Evolutionary conservation across 352 stramenopile genomes (phyloP), one percentile per base, ranked within the genome.

Genomic region (Globisporangium lucens): DNA sequence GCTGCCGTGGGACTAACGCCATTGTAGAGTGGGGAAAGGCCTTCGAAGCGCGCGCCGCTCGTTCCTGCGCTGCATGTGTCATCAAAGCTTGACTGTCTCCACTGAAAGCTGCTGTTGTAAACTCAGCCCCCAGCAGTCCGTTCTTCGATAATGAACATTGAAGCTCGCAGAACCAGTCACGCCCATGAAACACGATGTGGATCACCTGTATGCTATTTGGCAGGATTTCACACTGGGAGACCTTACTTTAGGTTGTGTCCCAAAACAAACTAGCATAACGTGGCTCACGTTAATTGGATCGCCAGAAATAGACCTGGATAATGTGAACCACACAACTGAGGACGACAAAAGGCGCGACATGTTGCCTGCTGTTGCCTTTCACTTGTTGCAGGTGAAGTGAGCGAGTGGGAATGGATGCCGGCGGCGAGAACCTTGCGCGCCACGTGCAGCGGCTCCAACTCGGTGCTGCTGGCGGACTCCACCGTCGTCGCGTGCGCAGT

Each of bases 391-490:
- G 30, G 35, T 30, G 41, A 43, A 49, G 22, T 27, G 24, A 24
- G 56, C 15, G 29, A 20, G 55, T 30, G 17, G 55, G 58, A 43
- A 66, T 61, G 61, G 38, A 61, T 9, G 46, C 41, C 17, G 58
- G 67, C 52, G 56, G 36, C 17, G 63, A 52, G 6, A 85, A 80
- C 62, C 46, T 79, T 51, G 61, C 66, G 22, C 71, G 67, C 22
- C 73, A 79, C 30, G 71, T 87, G 30, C 60, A 68, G 55, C 74
- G 71, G 55, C 71, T 83, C 29, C 79, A 85, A 57, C 71, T 87
- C 15, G 79, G 79, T 3, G 65, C 62, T 17, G 24, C 29, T 5
- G 67, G 75, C 2, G 61, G 36, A 13, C 62, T 68, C 10, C 63
- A 81, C 38, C 72, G 73, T 10, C 68, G 66, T 30, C 51, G 51